phyloP scores from a whole-genome alignment of 352 stramenopile genomes.

The Phytophthora sp. region DNA sequence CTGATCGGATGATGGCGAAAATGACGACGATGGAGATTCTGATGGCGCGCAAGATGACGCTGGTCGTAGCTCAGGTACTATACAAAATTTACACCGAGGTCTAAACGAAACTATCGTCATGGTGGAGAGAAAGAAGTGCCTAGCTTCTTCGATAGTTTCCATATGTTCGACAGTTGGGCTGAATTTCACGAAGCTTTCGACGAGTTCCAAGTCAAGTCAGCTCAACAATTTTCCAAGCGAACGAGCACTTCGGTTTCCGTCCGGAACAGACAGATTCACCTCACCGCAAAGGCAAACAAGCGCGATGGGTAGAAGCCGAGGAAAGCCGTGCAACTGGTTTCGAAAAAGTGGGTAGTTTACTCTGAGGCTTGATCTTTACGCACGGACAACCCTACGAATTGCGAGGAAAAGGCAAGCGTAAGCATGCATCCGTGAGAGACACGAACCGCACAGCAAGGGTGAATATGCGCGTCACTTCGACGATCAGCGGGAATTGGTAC shows the following conservation, averaged over 20 bases:
- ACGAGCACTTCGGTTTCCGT: background rate
- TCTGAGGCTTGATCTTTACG: constrained; percentile 8
- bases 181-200: background rate
- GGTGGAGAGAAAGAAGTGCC: too few species aligned
- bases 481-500: background rate
- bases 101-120: too few species aligned
- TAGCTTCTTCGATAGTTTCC: background rate
- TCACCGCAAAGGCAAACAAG: background rate
- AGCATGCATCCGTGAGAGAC: too few species aligned
- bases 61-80: too few species aligned
- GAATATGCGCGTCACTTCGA: too few species aligned
- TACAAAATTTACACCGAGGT: too few species aligned
- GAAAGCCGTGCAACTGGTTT: background rate
- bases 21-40: too few species aligned
- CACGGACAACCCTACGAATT: background rate
- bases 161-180: background rate
- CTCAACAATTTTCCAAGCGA: background rate
- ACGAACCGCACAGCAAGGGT: too few species aligned
- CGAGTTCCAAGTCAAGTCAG: background rate
- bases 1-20: too few species aligned
- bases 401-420: background rate
- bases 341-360: background rate
- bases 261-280: background rate
- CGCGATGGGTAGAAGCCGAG: background rate
- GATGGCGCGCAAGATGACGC: too few species aligned